These are phyloP conservation scores for Monosporascus sp. DNA, from an alignment of 2,329 filamentous ascomycete genomes.

Conservation along the genomic window DNA sequence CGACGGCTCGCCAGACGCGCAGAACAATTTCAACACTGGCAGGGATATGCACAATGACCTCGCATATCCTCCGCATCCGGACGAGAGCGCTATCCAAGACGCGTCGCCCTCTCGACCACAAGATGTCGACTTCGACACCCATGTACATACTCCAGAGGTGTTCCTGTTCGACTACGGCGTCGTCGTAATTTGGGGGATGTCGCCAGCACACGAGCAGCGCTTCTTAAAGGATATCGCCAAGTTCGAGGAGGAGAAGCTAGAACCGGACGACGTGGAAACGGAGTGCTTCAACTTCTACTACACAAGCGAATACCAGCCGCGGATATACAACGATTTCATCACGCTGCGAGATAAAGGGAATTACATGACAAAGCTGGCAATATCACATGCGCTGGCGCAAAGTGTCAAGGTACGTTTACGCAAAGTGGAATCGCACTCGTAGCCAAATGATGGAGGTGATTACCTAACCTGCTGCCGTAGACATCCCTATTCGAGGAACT, in stretches of 20 bases:
- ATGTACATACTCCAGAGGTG: slow-evolving; percentile 86
- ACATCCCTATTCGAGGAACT: slow-evolving; percentile 95
- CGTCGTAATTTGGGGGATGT: slow-evolving; percentile 98
- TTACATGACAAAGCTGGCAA: slow-evolving; percentile 97
- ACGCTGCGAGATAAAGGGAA: slow-evolving; percentile 88
- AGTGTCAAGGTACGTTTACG: slow-evolving; percentile 69
- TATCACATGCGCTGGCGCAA: slow-evolving; percentile 91
- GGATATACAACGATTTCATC: slow-evolving; percentile 99
- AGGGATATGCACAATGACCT: slow-evolving; percentile 29
- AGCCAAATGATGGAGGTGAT: too few relatives aligned
- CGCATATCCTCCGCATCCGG: slow-evolving; percentile 21
- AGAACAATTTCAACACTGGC: slow-evolving; percentile 19
- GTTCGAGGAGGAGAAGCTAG: slow-evolving; percentile 87
- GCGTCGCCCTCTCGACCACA: slow-evolving; percentile 25
- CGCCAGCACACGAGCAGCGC: slow-evolving; percentile 76
- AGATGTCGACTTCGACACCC: slow-evolving; percentile 73
- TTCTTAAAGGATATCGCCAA: slow-evolving; percentile 92
- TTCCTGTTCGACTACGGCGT: slow-evolving; percentile 98
- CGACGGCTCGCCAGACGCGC: slow-evolving; percentile 17
- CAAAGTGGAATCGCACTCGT: background rate
- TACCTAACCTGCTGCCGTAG: slow-evolving; percentile 30
- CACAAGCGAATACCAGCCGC: slow-evolving; percentile 92
- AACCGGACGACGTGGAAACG: slow-evolving; percentile 79
- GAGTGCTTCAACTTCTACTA: slow-evolving; percentile 99
- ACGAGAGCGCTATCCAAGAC: slow-evolving; percentile 30